Conservation (phyloP, 2,329 filamentous ascomycete species). For the Paraphoma sp. region DNA sequence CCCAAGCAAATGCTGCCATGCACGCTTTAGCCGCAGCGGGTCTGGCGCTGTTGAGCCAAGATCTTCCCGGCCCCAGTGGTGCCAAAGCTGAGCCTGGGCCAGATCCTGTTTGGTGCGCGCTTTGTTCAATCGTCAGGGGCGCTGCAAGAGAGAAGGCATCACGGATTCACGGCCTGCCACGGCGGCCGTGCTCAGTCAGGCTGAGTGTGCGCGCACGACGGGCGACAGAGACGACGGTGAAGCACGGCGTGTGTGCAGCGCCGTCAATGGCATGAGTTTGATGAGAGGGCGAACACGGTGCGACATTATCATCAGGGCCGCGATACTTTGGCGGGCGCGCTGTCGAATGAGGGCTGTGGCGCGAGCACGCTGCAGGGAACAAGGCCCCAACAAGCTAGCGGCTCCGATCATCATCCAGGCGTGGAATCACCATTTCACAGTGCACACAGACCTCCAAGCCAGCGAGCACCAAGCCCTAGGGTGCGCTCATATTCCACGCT, state of each 20-base stretch:
- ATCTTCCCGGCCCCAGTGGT: constrained; percentile 10
- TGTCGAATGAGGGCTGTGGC: constrained; percentile 6
- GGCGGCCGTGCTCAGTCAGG: not conserved
- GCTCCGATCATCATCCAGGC: constrained; percentile 9
- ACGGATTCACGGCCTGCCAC: not conserved
- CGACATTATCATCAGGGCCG: constrained; percentile 1
- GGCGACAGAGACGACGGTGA: not conserved
- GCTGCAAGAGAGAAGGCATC: constrained; percentile 9
- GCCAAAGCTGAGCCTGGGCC: constrained; percentile 5
- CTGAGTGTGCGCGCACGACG: not conserved
- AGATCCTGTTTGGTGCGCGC: constrained; percentile 10
- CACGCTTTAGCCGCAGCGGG: constrained; percentile 10
- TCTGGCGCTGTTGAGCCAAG: constrained; percentile 25
- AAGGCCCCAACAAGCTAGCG: constrained; percentile 15
- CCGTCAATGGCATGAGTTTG: constrained; percentile 1
- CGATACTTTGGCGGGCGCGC: not conserved
- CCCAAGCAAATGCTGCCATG: constrained; percentile 14
- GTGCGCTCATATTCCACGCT: constrained; percentile 17
- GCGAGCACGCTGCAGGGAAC: constrained; percentile 6
- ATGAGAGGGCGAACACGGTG: constrained; percentile 9
- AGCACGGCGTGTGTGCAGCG: constrained; percentile 2
- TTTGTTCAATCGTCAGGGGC: constrained; percentile 19
- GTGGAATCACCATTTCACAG: constrained; percentile 16
- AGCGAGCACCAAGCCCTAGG: constrained; percentile 8
- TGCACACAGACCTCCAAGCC: constrained; percentile 21